Evolutionary conservation across 2,329 filamentous ascomycete species (phyloP).

Genomic region (Trichophyton schoenleinii): DNA sequence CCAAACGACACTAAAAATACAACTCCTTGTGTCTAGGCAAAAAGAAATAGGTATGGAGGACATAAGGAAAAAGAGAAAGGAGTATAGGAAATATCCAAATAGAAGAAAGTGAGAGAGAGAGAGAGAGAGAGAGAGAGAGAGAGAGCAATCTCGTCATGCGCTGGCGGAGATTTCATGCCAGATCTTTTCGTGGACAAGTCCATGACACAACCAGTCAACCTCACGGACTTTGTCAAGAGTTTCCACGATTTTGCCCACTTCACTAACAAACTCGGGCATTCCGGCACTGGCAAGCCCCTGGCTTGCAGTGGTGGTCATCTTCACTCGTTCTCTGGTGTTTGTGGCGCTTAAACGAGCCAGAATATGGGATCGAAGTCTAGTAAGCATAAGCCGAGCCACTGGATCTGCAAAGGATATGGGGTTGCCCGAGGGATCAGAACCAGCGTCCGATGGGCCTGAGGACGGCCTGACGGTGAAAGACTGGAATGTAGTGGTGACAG

Average conservation of each 20-base stretch:
- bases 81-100: not conserved
- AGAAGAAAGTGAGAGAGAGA: not conserved
- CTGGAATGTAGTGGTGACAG: not conserved
- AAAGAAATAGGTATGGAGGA: not conserved
- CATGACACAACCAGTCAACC: constrained; percentile 48
- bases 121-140: not conserved
- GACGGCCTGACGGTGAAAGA: constrained; percentile 5
- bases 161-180: constrained; percentile 18
- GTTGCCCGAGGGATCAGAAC: constrained; percentile 18
- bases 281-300: constrained; percentile 48
- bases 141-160: not conserved
- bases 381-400: constrained; percentile 48
- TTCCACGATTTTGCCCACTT: constrained; percentile 48
- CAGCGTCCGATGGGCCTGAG: constrained; percentile 12
- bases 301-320: constrained; percentile 45
- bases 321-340: constrained; percentile 47
- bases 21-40: not conserved
- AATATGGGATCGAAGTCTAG: constrained; percentile 45
- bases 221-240: constrained; percentile 44
- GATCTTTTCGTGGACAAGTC: constrained; percentile 44
- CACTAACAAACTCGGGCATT: constrained; percentile 49
- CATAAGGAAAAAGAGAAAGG: not conserved
- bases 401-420: constrained; percentile 44
- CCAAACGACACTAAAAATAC: not conserved
- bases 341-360: constrained; percentile 45